These are phyloP conservation scores for Fusarium poae DNA, from an alignment of 2,329 filamentous ascomycete species.

Conservation along the genomic window DNA sequence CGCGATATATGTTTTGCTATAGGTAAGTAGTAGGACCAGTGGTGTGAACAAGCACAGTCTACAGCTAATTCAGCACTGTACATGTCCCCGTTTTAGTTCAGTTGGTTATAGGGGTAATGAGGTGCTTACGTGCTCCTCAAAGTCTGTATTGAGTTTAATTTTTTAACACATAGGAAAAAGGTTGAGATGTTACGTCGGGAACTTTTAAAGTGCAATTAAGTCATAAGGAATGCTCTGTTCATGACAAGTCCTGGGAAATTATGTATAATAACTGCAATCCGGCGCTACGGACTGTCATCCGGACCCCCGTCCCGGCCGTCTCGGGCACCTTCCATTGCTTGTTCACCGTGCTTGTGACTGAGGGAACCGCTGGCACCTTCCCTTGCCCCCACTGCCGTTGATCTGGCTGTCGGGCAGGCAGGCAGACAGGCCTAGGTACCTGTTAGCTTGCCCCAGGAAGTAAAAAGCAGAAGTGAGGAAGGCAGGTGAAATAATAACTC, in stretches of 20 bases:
- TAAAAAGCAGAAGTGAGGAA: neutral
- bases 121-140: conserved; percentile 19
- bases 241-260: neutral
- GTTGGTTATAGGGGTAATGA: conserved; percentile 6
- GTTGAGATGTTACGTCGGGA: neutral
- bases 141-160: neutral
- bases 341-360: conserved; percentile 32
- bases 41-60: neutral
- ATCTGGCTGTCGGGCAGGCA: conserved; percentile 19
- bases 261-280: neutral
- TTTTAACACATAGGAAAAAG: neutral
- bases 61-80: conserved; percentile 9
- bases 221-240: neutral
- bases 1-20: neutral
- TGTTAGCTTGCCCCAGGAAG: conserved; percentile 1
- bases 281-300: conserved; percentile 19
- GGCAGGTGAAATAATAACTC: conserved; percentile 5
- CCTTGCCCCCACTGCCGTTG: conserved; percentile 39
- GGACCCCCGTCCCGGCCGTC: conserved; percentile 39
- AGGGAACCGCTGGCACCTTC: conserved; percentile 27
- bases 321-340: conserved; percentile 7
- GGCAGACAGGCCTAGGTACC: no score
- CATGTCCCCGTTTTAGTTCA: neutral
- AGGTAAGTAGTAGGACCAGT: neutral
- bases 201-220: neutral